Base-by-base conservation (phyloP, 805 yeast genomes). In the Candida golubevii region DNA sequence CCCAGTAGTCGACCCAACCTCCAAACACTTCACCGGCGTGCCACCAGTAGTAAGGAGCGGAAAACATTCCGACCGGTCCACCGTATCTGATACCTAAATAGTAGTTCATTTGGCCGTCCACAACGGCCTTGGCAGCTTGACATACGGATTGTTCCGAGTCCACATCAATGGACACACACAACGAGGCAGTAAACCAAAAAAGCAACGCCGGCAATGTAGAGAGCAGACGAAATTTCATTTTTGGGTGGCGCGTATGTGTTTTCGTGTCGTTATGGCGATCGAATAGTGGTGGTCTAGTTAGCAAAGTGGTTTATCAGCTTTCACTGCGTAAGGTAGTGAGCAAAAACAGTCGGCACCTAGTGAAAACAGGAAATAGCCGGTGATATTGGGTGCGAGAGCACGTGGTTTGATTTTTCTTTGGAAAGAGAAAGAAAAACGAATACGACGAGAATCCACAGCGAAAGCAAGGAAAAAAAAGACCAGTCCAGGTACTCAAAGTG, bases 1-100 rank as follows among this genome's bases (percentile, higher is more conserved):
- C 58, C 49, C 58, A 65, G 56, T 69, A 71, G 47, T 69, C 69
- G 18, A 74, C 52, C 53, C 74, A 55, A 1, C 75, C 74, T 15
- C 78, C 78, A 63, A 74, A 74, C 5, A 75, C 76, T 55, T 71
- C 76, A 23, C 78, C 77, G 26, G 77, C 77, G 48, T 74, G 65
- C 79, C 79, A 74, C 79, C 79, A 74, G 59, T 73, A 74, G 62
- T 74, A 69, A 2, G 77, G 77, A 11, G 62, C 39, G 5, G 59
- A 46, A 51, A 74, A 72, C 74, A 69, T 69, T 1, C 79, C 79
- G 8, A 73, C 66, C 8, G 69, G 61, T 27, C 79, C 79, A 12
- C 78, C 78, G 44, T 61, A 53, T 29, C 53, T 29, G 33, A 50
- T 46, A 14, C 78, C 79, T 46, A 59, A 65, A 55, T 74, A 74